Conservation (phyloP, 108 stramenopile genomes). For the Nannochloropsis gaditana region DNA sequence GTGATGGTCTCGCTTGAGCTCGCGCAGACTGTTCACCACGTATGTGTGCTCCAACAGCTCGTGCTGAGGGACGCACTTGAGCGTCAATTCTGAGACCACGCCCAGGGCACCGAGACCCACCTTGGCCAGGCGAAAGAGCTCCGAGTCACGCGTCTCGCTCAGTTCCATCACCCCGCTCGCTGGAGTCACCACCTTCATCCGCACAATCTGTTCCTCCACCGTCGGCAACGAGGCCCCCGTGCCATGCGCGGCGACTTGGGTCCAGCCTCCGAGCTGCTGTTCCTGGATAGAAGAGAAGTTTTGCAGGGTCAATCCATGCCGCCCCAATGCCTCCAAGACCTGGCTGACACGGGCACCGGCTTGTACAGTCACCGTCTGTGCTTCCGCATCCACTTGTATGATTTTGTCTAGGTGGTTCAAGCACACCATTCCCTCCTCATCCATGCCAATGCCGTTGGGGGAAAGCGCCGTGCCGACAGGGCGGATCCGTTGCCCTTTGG, state of each 20-base stretch:
- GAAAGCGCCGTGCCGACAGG: constrained; percentile 87
- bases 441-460: constrained; percentile 86
- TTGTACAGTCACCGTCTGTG: constrained; percentile 79
- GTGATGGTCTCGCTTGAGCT: constrained; percentile 57
- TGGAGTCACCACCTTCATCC: constrained; percentile 81
- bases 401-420: constrained; percentile 77
- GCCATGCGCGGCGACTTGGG: constrained; percentile 90
- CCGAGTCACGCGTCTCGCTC: constrained; percentile 52
- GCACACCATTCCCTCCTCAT: constrained; percentile 62
- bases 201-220: constrained; percentile 83
- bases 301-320: constrained; percentile 72
- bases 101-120: constrained; percentile 88
- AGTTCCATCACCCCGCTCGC: constrained; percentile 65
- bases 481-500: constrained; percentile 58
- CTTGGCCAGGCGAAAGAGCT: constrained; percentile 72
- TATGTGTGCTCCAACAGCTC: constrained; percentile 77
- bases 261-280: constrained; percentile 93
- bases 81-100: constrained; percentile 79
- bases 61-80: constrained; percentile 75
- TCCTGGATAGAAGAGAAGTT: constrained; percentile 92
- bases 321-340: constrained; percentile 54
- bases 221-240: constrained; percentile 85
- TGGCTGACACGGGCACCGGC: constrained; percentile 81
- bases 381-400: constrained; percentile 63
- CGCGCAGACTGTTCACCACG: constrained; percentile 72